These are phyloP conservation scores for Huiozyma sinensis DNA, from an alignment of 805 yeast species.

Conservation along the genomic window DNA sequence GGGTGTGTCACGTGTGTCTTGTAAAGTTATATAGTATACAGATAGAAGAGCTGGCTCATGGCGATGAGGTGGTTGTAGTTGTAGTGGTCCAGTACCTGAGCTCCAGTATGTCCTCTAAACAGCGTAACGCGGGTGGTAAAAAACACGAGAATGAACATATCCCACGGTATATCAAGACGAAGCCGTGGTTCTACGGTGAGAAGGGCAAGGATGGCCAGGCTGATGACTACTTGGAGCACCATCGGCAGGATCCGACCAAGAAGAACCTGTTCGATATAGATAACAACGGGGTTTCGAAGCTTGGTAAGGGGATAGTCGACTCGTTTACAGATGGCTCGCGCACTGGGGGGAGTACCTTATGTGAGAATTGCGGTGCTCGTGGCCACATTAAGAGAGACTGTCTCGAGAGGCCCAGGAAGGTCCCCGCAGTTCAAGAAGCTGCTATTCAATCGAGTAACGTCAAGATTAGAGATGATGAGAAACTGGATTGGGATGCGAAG, in stretches of 20 bases:
- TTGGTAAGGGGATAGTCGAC: slow-evolving; percentile 50
- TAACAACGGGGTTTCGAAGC: slow-evolving; percentile 39
- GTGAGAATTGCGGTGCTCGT: slow-evolving; percentile 49
- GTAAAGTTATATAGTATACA: no score
- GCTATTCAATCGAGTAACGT: slow-evolving; percentile 21
- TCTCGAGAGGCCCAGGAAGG: slow-evolving; percentile 43
- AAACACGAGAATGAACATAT: slow-evolving; percentile 18
- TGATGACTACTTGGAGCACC: slow-evolving; percentile 47
- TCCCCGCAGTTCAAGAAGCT: slow-evolving; percentile 10
- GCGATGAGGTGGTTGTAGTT: no score
- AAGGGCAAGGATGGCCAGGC: slow-evolving; percentile 16
- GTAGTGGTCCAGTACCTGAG: no score
- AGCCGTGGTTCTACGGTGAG: slow-evolving; percentile 24
- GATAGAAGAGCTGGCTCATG: no score
- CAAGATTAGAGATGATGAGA: slow-evolving; percentile 11
- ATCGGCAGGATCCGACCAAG: slow-evolving; percentile 30
- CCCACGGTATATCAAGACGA: slow-evolving; percentile 24
- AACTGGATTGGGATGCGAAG: slow-evolving; percentile 49
- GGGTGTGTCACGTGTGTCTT: no score
- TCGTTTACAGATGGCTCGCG: slow-evolving; percentile 14
- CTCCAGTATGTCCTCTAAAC: no score
- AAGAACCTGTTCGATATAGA: slow-evolving; percentile 32
- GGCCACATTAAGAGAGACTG: slow-evolving; percentile 45
- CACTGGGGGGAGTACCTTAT: slow-evolving; percentile 12
- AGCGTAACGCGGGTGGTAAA: no score